Percentiles rank a stretch among this genome's conserved stretches.
These are phyloP conservation scores for Grammothele lineata DNA, from an alignment of 768 basidiomycete species.

Conservation along the genomic window DNA sequence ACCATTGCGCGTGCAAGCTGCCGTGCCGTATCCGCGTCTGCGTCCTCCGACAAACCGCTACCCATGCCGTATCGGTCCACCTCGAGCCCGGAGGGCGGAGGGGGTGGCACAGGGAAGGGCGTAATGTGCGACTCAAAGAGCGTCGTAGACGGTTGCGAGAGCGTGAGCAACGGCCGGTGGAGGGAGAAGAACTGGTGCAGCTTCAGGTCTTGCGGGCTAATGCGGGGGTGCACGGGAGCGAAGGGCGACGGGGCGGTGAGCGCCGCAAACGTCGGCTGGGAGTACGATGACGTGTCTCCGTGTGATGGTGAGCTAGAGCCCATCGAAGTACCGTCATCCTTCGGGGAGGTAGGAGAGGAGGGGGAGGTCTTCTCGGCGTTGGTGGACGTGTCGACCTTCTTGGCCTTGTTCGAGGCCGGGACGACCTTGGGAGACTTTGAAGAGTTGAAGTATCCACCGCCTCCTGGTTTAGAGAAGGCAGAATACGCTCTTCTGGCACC, in stretches of 20 bases:
- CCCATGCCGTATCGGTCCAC: slow-evolving; percentile 42
- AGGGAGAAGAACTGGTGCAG: slow-evolving; percentile 84
- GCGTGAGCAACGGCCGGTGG: slow-evolving; percentile 71
- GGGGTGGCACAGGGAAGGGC: slow-evolving; percentile 13
- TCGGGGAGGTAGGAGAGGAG: slow-evolving; percentile 9
- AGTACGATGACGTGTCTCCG: slow-evolving; percentile 2
- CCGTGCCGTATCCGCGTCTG: slow-evolving; percentile 77
- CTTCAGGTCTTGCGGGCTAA: slow-evolving; percentile 68
- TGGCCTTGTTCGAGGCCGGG: slow-evolving; percentile 23
- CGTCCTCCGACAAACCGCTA: slow-evolving; percentile 50
- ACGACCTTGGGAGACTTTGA: slow-evolving; percentile 57
- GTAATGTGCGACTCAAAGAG: slow-evolving; percentile 38
- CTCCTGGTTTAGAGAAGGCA: slow-evolving; percentile 76
- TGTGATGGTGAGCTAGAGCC: slow-evolving; percentile 2
- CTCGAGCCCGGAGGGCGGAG: slow-evolving; percentile 17
- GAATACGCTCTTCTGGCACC: slow-evolving; percentile 60
- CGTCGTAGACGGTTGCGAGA: slow-evolving; percentile 55
- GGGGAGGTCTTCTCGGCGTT: slow-evolving; percentile 25
- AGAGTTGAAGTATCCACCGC: slow-evolving; percentile 69
- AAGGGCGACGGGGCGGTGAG: slow-evolving; percentile 5
- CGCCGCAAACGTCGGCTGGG: too few species aligned
- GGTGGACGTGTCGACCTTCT: slow-evolving; percentile 37
- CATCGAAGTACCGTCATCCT: slow-evolving; percentile 13
- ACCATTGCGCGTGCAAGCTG: slow-evolving; percentile 74
- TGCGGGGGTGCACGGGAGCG: slow-evolving; percentile 43